Percentiles rank a stretch among this genome's conserved stretches.
phyloP scores from a whole-genome alignment of 805 yeast species.

The Suhomyces sp. region DNA sequence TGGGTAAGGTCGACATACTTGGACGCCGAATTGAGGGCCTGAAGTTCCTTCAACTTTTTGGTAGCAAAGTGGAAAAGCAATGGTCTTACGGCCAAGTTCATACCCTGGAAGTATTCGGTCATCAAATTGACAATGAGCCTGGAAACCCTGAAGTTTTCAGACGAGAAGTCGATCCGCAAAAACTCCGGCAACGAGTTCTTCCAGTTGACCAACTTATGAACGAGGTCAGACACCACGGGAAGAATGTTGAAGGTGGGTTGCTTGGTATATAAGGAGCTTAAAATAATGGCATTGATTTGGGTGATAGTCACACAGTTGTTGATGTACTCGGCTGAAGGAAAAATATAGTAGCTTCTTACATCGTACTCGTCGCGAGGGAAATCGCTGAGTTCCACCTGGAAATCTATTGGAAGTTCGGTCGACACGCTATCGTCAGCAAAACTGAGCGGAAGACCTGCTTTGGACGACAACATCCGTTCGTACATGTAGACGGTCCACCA shows the following conservation, averaged over 20 bases:
- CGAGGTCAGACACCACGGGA: constrained; percentile 69
- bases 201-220: constrained; percentile 66
- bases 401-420: constrained; percentile 71
- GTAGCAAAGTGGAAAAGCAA: constrained; percentile 73
- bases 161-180: constrained; percentile 59
- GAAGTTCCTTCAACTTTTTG: constrained; percentile 53
- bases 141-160: constrained; percentile 53
- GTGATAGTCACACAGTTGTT: constrained; percentile 76
- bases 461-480: constrained; percentile 73
- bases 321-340: constrained; percentile 76
- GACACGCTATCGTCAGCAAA: constrained; percentile 81
- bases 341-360: constrained; percentile 61
- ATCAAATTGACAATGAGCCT: constrained; percentile 69
- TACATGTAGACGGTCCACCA: constrained; percentile 53
- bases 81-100: constrained; percentile 76
- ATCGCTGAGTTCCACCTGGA: constrained; percentile 51
- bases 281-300: constrained; percentile 70
- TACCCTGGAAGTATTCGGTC: constrained; percentile 82
- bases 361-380: constrained; percentile 44
- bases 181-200: constrained; percentile 62
- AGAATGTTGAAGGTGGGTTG: constrained; percentile 75
- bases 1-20: constrained; percentile 62
- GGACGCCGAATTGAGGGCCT: constrained; percentile 38
- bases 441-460: constrained; percentile 76
- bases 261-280: constrained; percentile 66